A percentile compares a stretch with the other conserved stretches of the same genome.
Evolutionary conservation across 345 rosid species (phyloP).

Genomic region (Euclidium syriacum): DNA sequence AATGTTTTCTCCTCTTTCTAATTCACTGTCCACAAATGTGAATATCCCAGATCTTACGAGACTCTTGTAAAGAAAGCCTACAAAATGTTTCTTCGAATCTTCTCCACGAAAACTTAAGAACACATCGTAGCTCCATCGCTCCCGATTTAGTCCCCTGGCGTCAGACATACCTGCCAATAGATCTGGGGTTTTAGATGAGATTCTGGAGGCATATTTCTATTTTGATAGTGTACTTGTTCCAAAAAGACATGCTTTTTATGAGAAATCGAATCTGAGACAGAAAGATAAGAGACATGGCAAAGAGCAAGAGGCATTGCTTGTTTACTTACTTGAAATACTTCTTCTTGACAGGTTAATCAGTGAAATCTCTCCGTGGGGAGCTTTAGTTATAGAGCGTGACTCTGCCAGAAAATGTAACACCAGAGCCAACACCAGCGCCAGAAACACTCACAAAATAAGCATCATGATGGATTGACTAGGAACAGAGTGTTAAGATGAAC

Average conservation of each 20-base stretch:
- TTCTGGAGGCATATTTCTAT: background rate
- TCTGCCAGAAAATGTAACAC: background rate
- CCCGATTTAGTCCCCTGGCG: background rate
- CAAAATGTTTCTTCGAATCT: background rate
- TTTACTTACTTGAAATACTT: background rate
- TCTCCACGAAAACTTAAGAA: constrained; percentile 1
- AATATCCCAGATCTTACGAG: background rate
- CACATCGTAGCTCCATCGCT: background rate
- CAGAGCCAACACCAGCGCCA: background rate
- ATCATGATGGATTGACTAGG: background rate
- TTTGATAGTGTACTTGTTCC: background rate
- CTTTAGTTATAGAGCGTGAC: background rate
- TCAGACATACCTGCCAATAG: background rate
- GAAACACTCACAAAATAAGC: background rate
- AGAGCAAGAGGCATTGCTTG: background rate
- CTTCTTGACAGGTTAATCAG: background rate
- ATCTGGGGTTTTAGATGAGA: background rate
- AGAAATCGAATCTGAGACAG: background rate
- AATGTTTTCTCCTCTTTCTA: background rate
- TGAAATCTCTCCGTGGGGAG: background rate
- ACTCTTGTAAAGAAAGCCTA: background rate
- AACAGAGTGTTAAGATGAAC: background rate
- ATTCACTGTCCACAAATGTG: background rate
- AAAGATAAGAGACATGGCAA: background rate
- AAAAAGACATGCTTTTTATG: background rate